A percentile compares a stretch with the other conserved stretches of the same genome.
Conservation (phyloP, 2,329 filamentous ascomycete species). For the Fusarium sp. region DNA sequence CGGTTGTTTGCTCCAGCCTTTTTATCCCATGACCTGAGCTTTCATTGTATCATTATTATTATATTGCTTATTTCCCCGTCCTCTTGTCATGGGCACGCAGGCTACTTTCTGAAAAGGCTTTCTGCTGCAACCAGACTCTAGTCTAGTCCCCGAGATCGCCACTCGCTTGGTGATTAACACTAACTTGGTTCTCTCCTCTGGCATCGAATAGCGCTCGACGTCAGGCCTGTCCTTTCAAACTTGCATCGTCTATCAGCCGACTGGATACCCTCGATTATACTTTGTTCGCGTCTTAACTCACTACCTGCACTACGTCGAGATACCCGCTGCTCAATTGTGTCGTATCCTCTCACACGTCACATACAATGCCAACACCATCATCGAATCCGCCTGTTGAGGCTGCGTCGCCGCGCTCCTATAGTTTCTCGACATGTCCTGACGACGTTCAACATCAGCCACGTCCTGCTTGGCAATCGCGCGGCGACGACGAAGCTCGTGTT, state of each 20-base stretch:
- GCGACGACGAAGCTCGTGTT: slow-evolving; percentile 32
- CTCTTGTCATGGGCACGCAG: slow-evolving; percentile 34
- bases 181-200: slow-evolving; percentile 37
- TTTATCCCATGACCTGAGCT: neutral
- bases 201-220: slow-evolving; percentile 35
- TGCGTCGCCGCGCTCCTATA: slow-evolving; percentile 52
- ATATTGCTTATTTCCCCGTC: slow-evolving; percentile 1
- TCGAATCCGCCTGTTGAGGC: slow-evolving; percentile 55
- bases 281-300: neutral
- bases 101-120: slow-evolving; percentile 39
- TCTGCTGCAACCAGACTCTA: slow-evolving; percentile 21
- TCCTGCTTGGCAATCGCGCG: slow-evolving; percentile 43
- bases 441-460: slow-evolving; percentile 50
- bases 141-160: slow-evolving; percentile 42
- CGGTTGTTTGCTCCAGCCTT: slow-evolving; percentile 3
- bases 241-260: slow-evolving; percentile 27
- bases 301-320: slow-evolving; percentile 7
- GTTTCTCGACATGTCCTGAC: slow-evolving; percentile 59
- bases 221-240: slow-evolving; percentile 25
- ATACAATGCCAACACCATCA: slow-evolving; percentile 61
- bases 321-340: slow-evolving; percentile 22
- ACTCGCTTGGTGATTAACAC: slow-evolving; percentile 42
- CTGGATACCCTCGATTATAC: slow-evolving; percentile 36
- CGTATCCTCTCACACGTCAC: slow-evolving; percentile 16
- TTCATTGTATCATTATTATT: slow-evolving; percentile 24